A percentile compares a stretch with the other conserved stretches of the same genome.
Evolutionary conservation across 1,139 yeast species (phyloP).

Genomic region (Kodamaea arcana): DNA sequence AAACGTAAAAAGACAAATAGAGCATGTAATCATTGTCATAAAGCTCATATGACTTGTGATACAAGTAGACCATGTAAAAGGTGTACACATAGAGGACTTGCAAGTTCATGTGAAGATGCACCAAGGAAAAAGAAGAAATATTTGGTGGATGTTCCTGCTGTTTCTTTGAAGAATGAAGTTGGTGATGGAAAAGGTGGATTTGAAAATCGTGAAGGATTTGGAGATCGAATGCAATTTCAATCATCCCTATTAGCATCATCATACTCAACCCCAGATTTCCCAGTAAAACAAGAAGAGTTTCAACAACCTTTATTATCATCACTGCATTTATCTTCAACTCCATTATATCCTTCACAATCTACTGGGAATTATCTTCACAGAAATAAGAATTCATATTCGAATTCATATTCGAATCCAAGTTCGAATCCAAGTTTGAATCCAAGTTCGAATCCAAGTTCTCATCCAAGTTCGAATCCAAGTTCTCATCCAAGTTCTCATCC

Average conservation of each 20-base stretch:
- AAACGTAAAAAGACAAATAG: conserved; percentile 60
- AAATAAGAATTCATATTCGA: neutral
- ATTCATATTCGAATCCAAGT: neutral
- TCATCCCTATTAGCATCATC: conserved; percentile 5
- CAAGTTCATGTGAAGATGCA: conserved; percentile 79
- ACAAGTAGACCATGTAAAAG: conserved; percentile 75
- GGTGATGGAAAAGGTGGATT: neutral
- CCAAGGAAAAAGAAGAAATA: conserved; percentile 85
- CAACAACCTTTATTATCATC: conserved; percentile 4
- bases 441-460: no score
- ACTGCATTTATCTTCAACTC: conserved; percentile 2
- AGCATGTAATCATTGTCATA: conserved; percentile 85
- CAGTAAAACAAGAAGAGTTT: conserved; percentile 5
- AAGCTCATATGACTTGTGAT: conserved; percentile 87
- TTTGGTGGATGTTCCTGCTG: conserved; percentile 51
- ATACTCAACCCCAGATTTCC: conserved; percentile 6
- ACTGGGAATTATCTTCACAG: conserved; percentile 2
- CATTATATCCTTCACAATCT: conserved; percentile 5
- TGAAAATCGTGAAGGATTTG: neutral
- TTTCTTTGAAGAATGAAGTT: conserved; percentile 3
- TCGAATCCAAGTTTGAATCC: neutral
- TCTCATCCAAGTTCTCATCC: no score
- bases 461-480: no score
- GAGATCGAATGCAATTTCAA: neutral
- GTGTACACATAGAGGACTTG: conserved; percentile 68